Evolutionary conservation across 805 yeast species (phyloP), one percentile per base, ranked within the genome.

Genomic region (Teunomyces cretensis): DNA sequence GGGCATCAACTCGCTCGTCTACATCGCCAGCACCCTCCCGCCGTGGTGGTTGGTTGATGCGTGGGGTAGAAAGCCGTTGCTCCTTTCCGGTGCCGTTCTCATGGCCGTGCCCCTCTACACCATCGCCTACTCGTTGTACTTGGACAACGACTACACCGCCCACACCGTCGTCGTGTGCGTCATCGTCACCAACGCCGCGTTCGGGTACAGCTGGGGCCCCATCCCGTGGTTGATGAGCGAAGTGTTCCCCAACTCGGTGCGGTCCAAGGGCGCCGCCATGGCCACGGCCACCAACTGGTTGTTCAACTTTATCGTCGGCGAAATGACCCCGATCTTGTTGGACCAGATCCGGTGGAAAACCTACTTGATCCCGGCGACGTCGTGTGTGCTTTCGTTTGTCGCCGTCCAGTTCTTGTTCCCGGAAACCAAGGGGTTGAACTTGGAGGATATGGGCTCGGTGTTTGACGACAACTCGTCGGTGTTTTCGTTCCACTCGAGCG

Each of bases 251-350:
- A 78, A 87, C 50, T 74, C 84, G 14, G 88, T 89, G 9, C 78
- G 97, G 43, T 88, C 96, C 3, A 86, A 89, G 55, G 96, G 96
- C 47, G 95, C 96, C 0, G 88, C 96, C 2, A 70, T 88, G 50
- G 85, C 96, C 0, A 90, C 97, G 1, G 96, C 96, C 1, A 80
- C 96, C 4, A 91, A 90, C 62, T 90, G 97, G 97, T 77, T 88
- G 6, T 90, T 88, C 71, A 90, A 90, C 67, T 91, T 89, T 72
- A 68, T 91, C 30, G 97, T 90, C 22, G 97, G 97, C 9, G 94
- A 88, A 65, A 79, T 86, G 80, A 88, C 96, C 0, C 97, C 97
- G 1, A 79, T 89, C 19, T 74, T 90, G 46, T 84, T 89, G 57
- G 96, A 85, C 54, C 44, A 67, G 6, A 86, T 90, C 55, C 74